Percentiles rank a stretch among this genome's conserved stretches.
Conservation (phyloP, 208 protist genomes). For the Trypanosomatidae sp. region DNA sequence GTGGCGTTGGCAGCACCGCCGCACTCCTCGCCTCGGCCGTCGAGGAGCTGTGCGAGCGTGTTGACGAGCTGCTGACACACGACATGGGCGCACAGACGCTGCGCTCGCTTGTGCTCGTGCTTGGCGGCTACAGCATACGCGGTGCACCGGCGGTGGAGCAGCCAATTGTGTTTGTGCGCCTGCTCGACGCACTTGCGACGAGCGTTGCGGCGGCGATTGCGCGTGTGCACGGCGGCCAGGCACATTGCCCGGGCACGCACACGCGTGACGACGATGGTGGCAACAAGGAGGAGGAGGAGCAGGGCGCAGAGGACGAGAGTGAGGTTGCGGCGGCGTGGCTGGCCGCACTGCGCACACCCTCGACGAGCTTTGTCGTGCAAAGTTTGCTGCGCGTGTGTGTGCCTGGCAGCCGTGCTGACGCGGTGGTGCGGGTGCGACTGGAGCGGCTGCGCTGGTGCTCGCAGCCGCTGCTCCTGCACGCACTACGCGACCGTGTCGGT, state of each 20-base stretch:
- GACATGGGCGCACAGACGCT: conserved; percentile 59
- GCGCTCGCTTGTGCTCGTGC: conserved; percentile 66
- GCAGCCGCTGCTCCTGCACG: conserved; percentile 29
- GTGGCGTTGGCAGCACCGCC: conserved; percentile 65
- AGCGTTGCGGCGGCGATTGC: conserved; percentile 37
- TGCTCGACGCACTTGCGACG: conserved; percentile 26
- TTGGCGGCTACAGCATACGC: conserved; percentile 61
- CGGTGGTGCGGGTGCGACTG: conserved; percentile 31
- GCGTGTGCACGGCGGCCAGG: conserved; percentile 29
- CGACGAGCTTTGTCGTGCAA: conserved; percentile 74
- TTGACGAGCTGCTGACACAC: conserved; percentile 51
- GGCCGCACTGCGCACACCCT: conserved; percentile 37
- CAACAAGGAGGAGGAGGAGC: neutral
- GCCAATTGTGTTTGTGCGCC: conserved; percentile 19
- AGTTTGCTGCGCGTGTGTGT: conserved; percentile 65
- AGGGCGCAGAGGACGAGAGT: neutral
- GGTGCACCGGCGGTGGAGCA: conserved; percentile 28
- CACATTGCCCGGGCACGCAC: conserved; percentile 6
- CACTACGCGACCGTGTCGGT: conserved; percentile 53
- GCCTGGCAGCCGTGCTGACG: conserved; percentile 19
- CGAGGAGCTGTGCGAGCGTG: conserved; percentile 57
- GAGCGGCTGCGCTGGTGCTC: conserved; percentile 27
- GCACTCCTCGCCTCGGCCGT: conserved; percentile 47
- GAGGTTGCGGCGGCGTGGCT: conserved; percentile 42
- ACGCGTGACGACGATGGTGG: neutral